These are phyloP conservation scores for Filobasidium uniguttulatum DNA, from an alignment of 1,284 basidiomycete genomes.

Conservation along the genomic window DNA sequence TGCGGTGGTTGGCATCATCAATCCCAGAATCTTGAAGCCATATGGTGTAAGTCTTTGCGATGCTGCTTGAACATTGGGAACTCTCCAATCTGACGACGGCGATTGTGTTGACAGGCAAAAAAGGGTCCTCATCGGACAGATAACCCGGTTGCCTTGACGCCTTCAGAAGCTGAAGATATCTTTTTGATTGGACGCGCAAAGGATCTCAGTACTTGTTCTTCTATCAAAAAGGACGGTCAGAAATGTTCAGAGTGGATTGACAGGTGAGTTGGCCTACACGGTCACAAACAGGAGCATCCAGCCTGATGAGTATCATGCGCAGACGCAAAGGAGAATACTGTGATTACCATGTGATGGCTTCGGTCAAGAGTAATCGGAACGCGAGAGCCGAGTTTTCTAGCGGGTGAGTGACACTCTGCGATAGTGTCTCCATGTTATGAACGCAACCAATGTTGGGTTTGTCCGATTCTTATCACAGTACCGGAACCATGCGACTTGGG, in stretches of 20 bases:
- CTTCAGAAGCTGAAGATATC: slow-evolving; percentile 62
- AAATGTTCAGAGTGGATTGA: slow-evolving; percentile 77
- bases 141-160: slow-evolving; percentile 77
- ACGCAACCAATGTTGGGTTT: background rate
- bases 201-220: slow-evolving; percentile 72
- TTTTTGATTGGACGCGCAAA: slow-evolving; percentile 70
- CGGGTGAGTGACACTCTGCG: slow-evolving; percentile 57
- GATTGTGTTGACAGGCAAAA: background rate
- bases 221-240: slow-evolving; percentile 62
- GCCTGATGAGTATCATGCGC: background rate
- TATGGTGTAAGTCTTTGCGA: slow-evolving; percentile 47
- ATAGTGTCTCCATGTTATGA: too few relatives aligned
- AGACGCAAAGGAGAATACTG: slow-evolving; percentile 53
- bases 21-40: slow-evolving; percentile 73
- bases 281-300: background rate
- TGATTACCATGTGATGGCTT: slow-evolving; percentile 72
- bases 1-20: slow-evolving; percentile 75
- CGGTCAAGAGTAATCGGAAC: slow-evolving; percentile 57
- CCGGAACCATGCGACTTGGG: slow-evolving; percentile 2
- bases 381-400: slow-evolving; percentile 67
- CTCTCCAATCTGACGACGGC: background rate
- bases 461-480: background rate
- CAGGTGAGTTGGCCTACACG: slow-evolving; percentile 49
- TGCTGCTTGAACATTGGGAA: background rate
- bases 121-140: slow-evolving; percentile 52